These are phyloP conservation scores for Macrophomina phaseolina DNA, from an alignment of 2,329 filamentous ascomycete genomes.

Conservation along the genomic window DNA sequence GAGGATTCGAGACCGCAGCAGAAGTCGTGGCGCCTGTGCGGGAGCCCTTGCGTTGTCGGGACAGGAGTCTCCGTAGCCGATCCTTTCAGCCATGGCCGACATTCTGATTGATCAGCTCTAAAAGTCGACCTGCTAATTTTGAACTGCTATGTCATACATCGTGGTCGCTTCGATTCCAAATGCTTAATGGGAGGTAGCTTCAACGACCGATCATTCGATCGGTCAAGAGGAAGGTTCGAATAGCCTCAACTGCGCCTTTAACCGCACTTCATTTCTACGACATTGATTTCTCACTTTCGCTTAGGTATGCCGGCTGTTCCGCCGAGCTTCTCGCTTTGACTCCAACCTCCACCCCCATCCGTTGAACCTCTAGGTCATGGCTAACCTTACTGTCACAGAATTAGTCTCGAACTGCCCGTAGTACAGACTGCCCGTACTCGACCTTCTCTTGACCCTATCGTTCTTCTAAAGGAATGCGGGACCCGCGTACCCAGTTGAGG, in stretches of 20 bases:
- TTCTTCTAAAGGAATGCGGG: background rate
- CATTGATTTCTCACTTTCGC: background rate
- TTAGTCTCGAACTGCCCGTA: background rate
- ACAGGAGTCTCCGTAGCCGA: slow-evolving; percentile 3
- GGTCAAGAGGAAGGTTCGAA: background rate
- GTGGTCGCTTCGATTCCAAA: slow-evolving; percentile 6
- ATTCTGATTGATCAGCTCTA: slow-evolving; percentile 24
- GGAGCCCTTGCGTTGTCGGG: slow-evolving; percentile 16
- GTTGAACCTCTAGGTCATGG: background rate
- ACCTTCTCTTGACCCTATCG: background rate
- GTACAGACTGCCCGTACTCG: background rate
- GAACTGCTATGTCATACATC: slow-evolving; percentile 25
- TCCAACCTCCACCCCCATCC: background rate
- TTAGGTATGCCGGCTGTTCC: background rate
- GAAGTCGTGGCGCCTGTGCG: slow-evolving; percentile 20
- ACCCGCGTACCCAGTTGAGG: background rate
- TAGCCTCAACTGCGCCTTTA: background rate
- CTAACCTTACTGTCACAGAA: background rate
- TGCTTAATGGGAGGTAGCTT: background rate
- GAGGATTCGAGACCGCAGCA: slow-evolving; percentile 25
- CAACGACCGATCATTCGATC: background rate
- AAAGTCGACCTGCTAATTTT: background rate
- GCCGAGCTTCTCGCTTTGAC: background rate
- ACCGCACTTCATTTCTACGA: background rate
- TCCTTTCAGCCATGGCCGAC: background rate